Conservation (phyloP, 192 early-diverging fungal genomes). For the Coemansia aciculifera region DNA sequence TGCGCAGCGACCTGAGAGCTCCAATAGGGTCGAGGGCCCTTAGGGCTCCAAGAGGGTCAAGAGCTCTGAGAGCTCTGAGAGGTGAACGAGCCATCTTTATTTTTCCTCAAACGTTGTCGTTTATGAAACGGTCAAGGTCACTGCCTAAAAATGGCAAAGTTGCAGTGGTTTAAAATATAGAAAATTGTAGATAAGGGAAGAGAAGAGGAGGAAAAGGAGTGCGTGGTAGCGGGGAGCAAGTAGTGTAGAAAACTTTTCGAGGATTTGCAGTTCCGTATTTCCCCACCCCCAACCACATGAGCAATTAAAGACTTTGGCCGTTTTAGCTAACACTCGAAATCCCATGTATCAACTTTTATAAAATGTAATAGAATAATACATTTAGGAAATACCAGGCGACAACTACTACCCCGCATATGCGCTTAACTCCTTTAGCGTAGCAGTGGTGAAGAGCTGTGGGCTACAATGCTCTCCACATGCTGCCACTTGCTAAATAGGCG, state of each 20-base stretch:
- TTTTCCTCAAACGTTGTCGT: constrained; percentile 24
- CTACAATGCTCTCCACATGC: background rate
- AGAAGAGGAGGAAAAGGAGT: background rate
- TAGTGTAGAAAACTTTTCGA: background rate
- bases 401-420: background rate
- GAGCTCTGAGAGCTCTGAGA: background rate
- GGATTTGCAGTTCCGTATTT: background rate
- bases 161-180: constrained; percentile 47
- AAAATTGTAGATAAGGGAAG: background rate
- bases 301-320: background rate
- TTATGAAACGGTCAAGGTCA: constrained; percentile 11
- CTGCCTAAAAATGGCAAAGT: constrained; percentile 58
- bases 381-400: background rate
- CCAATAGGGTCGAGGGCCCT: background rate
- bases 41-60: background rate
- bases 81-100: constrained; percentile 37
- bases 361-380: background rate
- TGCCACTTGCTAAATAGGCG: background rate
- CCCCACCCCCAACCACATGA: background rate
- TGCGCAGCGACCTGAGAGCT: constrained; percentile 1
- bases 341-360: background rate
- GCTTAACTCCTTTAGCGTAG: background rate
- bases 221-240: background rate
- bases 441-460: background rate
- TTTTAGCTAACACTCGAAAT: background rate